Conservation (phyloP, 169 alveolate species). For the Plasmodium gallinaceum region DNA sequence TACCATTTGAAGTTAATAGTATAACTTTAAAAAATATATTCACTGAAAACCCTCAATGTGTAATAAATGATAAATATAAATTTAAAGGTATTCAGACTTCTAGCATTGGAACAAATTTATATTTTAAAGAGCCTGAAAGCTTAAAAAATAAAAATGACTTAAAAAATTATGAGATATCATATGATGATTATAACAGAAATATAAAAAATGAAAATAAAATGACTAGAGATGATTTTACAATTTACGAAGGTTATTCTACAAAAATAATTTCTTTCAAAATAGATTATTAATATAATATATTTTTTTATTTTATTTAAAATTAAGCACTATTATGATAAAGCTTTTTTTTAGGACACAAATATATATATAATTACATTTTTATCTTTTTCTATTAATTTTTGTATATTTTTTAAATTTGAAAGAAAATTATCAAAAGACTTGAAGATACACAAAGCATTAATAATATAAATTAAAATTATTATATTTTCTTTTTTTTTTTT, state of each 20-base stretch:
- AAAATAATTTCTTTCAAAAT: constrained; percentile 70
- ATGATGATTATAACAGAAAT: constrained; percentile 15
- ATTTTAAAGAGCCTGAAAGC: constrained; percentile 61
- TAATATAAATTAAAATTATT: no score
- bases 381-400: no score
- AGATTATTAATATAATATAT: constrained; percentile 23
- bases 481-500: no score
- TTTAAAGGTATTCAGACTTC: constrained; percentile 73
- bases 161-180: constrained; percentile 8
- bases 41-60: constrained; percentile 51
- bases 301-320: not conserved
- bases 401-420: no score
- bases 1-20: constrained; percentile 53
- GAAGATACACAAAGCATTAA: no score
- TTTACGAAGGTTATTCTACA: constrained; percentile 52
- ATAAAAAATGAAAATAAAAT: constrained; percentile 38
- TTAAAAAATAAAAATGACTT: constrained; percentile 30
- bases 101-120: constrained; percentile 72
- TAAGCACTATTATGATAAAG: not conserved
- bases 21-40: constrained; percentile 61
- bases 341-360: no score
- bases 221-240: constrained; percentile 58
- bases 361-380: no score
- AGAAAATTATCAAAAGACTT: no score
- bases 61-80: constrained; percentile 59